Base-by-base conservation (phyloP, 805 yeast genomes). In the Spathaspora girioi region DNA sequence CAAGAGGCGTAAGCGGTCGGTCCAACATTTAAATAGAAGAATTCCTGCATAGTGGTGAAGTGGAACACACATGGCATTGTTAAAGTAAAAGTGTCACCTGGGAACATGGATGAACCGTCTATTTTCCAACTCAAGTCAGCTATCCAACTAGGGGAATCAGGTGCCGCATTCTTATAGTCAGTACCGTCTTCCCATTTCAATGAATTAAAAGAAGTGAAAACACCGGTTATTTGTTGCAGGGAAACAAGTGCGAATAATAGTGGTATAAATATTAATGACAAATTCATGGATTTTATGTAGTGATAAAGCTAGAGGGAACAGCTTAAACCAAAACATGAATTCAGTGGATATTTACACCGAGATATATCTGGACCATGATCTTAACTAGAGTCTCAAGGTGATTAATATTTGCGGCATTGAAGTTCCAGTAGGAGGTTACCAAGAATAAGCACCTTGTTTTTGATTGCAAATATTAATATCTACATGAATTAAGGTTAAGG, bases 51-150 rank as follows among this genome's bases (percentile, higher is more conserved):
- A 7, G 60, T 44, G 7, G 64, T 61, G 48, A 65, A 60, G 44
- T 63, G 62, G 51, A 55, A 66, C 11, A 59, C 66, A 52, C 66
- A 60, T 3, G 69, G 69, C 52, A 67, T 45, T 23, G 47, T 46
- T 46, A 67, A 59, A 7, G 58, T 48, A 38, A 67, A 66, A 8
- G 67, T 64, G 49, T 67, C 71, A 38, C 67, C 67, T 0, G 70
- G 41, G 0, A 17, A 8, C 2, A 58, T 55, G 3, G 50, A 45
- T 9, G 50, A 10, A 17, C 62, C 60, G 6, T 46, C 29, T 20
- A 66, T 56, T 4, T 31, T 19, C 70, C 70, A 66, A 2, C 49
- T 46, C 7, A 66, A 32, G 1, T 55, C 46, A n/a, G 66, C 64
- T 12, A 48, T 41, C 67, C 68, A 53, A 51, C 46, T 45, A 14